phyloP scores from a whole-genome alignment of 306 rosid species.

The barrel medic (Medicago truncatula) region DNA sequence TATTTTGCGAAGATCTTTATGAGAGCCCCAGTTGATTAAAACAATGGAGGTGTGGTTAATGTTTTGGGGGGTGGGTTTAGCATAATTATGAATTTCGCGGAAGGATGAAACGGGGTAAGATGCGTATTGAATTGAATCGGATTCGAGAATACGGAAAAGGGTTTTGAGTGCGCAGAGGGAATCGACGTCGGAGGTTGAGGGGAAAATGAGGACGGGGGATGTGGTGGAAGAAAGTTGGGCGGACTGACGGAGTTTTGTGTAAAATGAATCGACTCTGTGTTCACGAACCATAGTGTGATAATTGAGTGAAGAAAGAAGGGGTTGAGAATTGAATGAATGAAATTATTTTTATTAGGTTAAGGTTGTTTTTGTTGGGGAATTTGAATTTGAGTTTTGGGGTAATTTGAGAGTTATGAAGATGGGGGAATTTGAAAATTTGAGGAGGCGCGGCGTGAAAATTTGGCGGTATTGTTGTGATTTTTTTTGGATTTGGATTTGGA shows the following conservation, averaged over 20 bases:
- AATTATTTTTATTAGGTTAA: background rate
- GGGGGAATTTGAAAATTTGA: background rate
- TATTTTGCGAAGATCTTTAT: slow-evolving; percentile 60
- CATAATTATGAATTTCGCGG: slow-evolving; percentile 71
- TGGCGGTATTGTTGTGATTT: background rate
- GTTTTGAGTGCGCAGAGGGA: slow-evolving; percentile 84
- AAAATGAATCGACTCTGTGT: slow-evolving; percentile 69
- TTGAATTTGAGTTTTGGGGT: background rate
- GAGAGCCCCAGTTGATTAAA: slow-evolving; percentile 90
- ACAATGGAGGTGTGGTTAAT: slow-evolving; percentile 57
- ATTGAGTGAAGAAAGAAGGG: background rate
- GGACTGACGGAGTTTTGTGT: slow-evolving; percentile 65
- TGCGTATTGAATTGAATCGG: slow-evolving; percentile 77
- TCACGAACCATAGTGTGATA: slow-evolving; percentile 58
- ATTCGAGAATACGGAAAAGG: slow-evolving; percentile 75
- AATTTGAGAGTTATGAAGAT: background rate
- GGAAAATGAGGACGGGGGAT: slow-evolving; percentile 77
- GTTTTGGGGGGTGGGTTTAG: slow-evolving; percentile 16
- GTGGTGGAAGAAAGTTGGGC: slow-evolving; percentile 53
- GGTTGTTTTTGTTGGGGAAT: background rate
- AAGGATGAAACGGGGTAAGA: slow-evolving; percentile 92
- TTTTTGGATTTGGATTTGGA: background rate
- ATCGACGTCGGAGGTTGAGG: slow-evolving; percentile 92
- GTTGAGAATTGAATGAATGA: too few relatives aligned
- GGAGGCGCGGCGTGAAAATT: slow-evolving; percentile 11